Conservation (phyloP, 768 basidiomycete genomes). For the Gelatoporia subvermispora region DNA sequence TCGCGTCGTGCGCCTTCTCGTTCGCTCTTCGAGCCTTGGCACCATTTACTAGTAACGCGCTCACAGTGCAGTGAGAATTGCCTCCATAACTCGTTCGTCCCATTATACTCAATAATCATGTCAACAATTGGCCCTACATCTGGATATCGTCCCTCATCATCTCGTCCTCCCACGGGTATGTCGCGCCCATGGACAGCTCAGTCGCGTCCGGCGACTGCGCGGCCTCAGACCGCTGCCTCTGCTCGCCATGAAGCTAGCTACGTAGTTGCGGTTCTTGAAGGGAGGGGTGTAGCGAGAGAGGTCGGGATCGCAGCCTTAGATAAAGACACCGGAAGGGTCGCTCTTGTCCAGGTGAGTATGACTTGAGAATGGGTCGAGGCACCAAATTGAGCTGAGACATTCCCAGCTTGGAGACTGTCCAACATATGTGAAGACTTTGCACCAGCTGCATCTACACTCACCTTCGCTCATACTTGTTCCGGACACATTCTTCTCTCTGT, state of each 20-base stretch:
- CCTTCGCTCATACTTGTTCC: conserved; percentile 75
- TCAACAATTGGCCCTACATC: conserved; percentile 1
- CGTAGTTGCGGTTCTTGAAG: conserved; percentile 69
- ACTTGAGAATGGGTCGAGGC: neutral
- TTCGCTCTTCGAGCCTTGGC: no score
- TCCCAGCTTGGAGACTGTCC: conserved; percentile 78
- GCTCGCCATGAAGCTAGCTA: conserved; percentile 55
- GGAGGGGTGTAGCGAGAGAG: conserved; percentile 74
- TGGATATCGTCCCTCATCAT: conserved; percentile 2
- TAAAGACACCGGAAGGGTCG: conserved; percentile 67
- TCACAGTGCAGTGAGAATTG: neutral
- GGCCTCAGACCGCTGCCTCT: conserved; percentile 64
- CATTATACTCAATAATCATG: neutral
- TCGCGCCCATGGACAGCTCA: conserved; percentile 51
- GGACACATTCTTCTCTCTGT: conserved; percentile 66
- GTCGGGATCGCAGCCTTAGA: conserved; percentile 88
- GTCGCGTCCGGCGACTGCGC: conserved; percentile 51
- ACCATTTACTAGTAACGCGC: no score
- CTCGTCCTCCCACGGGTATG: conserved; percentile 19
- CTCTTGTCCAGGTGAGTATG: conserved; percentile 69
- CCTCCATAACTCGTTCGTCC: neutral
- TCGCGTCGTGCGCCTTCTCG: no score
- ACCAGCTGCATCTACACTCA: conserved; percentile 76
- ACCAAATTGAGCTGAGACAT: no score
- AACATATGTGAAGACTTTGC: conserved; percentile 84